Base-by-base conservation (phyloP, 2,329 filamentous ascomycete species). In the Botryotinia narcissicola region DNA sequence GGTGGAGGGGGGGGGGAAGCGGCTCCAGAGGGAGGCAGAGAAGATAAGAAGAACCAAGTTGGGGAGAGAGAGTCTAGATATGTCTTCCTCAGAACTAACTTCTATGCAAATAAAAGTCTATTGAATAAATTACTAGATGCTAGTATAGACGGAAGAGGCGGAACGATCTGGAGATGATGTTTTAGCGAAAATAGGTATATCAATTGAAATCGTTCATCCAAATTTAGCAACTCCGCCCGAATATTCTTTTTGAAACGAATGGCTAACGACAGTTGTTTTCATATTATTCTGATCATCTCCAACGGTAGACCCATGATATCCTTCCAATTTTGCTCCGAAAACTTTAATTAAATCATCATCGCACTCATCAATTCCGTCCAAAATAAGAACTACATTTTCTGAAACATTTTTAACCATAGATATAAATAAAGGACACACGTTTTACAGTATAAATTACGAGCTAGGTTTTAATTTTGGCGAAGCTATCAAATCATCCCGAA, bases 241-340 rank as follows among this genome's bases (percentile, higher is more conserved):
- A 42, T 16, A 3, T 42, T 18, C 1, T 12, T 2, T 20, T 62
- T 5, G 16, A 44, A 62, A 20, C 5, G 0, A 4, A 12, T 14
- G 60, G 3, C 14, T 62, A 42, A 62, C 1, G 1, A 42, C 12
- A 14, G 42, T 4, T 12, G 18, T 16, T n/a, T 22, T 44, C 3
- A 32, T 32, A 25, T 4, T 4, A 8, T 7, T 22, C 12, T 35
- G 5, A 35, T 22, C 1, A 6, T 20, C 16, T 6, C 4, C 9
- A 0, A 16, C 4, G n/a, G 4, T 18, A 22, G 6, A 29, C 5
- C 10, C 5, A 35, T 35, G 4, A 1, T 2, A 22, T 25, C 4
- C 22, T 35, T 16, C 42, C 16, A 35, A 4, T 16, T 25, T 46
- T 25, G 18, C 7, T 25, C 7, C 4, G 18, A 46, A 29, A 14